Conservation (phyloP, 495 filamentous ascomycete genomes). For the Articulospora tetracladia region DNA sequence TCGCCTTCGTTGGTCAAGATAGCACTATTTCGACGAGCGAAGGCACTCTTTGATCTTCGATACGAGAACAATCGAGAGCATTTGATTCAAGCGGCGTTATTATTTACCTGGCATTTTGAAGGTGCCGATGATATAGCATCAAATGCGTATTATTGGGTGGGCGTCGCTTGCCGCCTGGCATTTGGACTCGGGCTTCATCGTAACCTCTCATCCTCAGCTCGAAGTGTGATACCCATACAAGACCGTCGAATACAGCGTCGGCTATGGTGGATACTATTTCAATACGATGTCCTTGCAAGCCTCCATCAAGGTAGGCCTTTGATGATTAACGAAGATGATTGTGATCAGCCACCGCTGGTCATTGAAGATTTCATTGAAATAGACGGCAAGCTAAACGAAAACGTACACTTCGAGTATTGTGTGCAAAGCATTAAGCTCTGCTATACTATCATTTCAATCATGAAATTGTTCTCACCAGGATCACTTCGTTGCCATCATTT, state of each 20-base stretch:
- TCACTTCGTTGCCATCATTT: too few species aligned
- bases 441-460: too few species aligned
- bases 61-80: slow-evolving; percentile 7
- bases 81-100: slow-evolving; percentile 3
- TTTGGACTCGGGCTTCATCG: slow-evolving; percentile 10
- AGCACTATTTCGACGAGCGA: slow-evolving; percentile 20
- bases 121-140: background rate
- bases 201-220: background rate
- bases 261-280: slow-evolving; percentile 18
- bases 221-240: slow-evolving; percentile 28
- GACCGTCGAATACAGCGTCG: background rate
- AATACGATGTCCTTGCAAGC: slow-evolving; percentile 45
- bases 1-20: too few species aligned
- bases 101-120: slow-evolving; percentile 9
- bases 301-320: slow-evolving; percentile 48
- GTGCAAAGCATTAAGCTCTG: too few species aligned
- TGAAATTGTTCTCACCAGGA: too few species aligned
- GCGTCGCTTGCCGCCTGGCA: slow-evolving; percentile 1
- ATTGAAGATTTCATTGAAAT: too few species aligned
- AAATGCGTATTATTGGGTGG: slow-evolving; percentile 9
- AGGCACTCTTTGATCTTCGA: slow-evolving; percentile 6
- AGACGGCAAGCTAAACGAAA: too few species aligned
- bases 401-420: too few species aligned
- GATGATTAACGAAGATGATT: too few species aligned
- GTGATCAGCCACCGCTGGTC: too few species aligned